Evolutionary conservation across 2,329 filamentous ascomycete species (phyloP).

Genomic region (Beauveria australis): DNA sequence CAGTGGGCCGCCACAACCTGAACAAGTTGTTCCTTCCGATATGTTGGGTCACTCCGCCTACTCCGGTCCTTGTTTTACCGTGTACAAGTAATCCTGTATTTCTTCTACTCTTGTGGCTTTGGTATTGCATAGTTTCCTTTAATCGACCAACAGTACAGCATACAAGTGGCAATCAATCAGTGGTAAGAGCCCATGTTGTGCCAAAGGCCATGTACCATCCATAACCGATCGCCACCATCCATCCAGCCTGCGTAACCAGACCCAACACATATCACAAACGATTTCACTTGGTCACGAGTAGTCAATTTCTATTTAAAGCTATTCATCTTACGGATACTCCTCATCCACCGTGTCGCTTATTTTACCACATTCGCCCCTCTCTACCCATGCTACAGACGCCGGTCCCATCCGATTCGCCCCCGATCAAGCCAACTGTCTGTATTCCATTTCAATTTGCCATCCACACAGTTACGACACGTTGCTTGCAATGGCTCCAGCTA

Average conservation of each 20-base stretch:
- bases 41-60: neutral
- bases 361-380: neutral
- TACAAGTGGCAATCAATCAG: no score
- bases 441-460: conserved; percentile 1
- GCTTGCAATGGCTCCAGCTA: conserved; percentile 13
- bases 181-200: no score
- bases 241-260: neutral
- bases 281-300: neutral
- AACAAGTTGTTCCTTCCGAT: no score
- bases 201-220: no score
- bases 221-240: no score
- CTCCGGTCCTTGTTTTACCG: neutral
- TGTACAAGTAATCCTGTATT: no score
- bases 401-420: neutral
- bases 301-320: conserved; percentile 1
- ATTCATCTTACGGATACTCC: neutral
- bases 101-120: no score
- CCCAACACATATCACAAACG: neutral
- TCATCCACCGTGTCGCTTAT: neutral
- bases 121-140: no score
- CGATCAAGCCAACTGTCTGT: neutral
- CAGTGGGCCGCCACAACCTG: neutral
- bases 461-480: conserved; percentile 14
- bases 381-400: neutral
- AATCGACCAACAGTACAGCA: no score